phyloP scores from a whole-genome alignment of 2,329 filamentous ascomycete species.

The Chrysosporium queenslandicum region DNA sequence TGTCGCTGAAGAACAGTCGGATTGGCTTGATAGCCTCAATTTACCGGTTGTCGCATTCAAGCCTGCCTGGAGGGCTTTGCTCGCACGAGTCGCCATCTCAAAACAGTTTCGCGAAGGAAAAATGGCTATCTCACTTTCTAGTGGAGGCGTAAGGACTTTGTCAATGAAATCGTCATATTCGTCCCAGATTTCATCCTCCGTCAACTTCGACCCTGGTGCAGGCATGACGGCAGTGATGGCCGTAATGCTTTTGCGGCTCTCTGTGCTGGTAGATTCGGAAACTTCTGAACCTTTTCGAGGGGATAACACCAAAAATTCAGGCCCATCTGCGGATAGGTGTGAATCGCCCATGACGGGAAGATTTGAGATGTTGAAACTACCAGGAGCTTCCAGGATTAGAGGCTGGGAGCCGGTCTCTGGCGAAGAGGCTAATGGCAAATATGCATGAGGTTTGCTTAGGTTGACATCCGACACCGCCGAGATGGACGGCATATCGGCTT shows the following conservation, averaged over 20 bases:
- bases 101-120: constrained; percentile 24
- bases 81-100: constrained; percentile 31
- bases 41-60: constrained; percentile 19
- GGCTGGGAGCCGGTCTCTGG: not conserved
- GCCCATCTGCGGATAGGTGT: not conserved
- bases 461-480: constrained; percentile 25
- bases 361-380: not conserved
- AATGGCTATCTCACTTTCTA: constrained; percentile 23
- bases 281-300: constrained; percentile 61
- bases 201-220: constrained; percentile 50
- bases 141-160: constrained; percentile 48
- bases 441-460: not conserved
- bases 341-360: not conserved
- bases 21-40: constrained; percentile 14
- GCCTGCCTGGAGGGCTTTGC: constrained; percentile 31
- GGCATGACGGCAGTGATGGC: constrained; percentile 59
- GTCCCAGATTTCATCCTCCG: constrained; percentile 84
- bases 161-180: constrained; percentile 86
- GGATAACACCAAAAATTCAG: constrained; percentile 66
- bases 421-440: not conserved
- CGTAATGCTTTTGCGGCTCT: constrained; percentile 48
- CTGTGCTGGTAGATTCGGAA: constrained; percentile 56
- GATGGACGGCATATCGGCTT: constrained; percentile 36
- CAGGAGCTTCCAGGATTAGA: not conserved
- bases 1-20: constrained; percentile 21